Base-by-base conservation (phyloP, 768 basidiomycete genomes). In the Collybia nuda region DNA sequence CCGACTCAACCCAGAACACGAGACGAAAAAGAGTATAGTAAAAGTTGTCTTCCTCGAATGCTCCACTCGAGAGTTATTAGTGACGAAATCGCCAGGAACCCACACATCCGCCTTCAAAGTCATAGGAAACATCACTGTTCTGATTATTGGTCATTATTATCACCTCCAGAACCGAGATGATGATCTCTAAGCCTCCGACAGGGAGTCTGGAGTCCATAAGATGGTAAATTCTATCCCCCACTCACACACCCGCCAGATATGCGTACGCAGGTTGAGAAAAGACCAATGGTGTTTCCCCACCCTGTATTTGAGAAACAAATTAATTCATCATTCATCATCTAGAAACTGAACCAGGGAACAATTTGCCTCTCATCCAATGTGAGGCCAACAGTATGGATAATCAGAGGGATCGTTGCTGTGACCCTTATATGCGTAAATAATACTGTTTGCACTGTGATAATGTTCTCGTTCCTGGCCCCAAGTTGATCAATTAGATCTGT, bases 101-200 rank as follows among this genome's bases (percentile, higher is more conserved):
- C 62, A 60, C 14, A 70, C 72, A 1, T 53, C 62, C 11, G 60
- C 76, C n/a, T 69, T 79, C 28, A 76, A 77, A 50, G 72, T 76
- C 37, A 74, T 76, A 9, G 77, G 76, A 15, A 67, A 74, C 8
- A 61, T 74, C 52, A 60, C 78, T 2, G 72, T 75, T 2, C 64
- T 79, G 0, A 58, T 74, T 5, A 62, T 72, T 5, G 59, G 63
- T 2, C 67, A 66, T 47, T 49, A 44, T 40, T 54, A 52, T 22
- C 52, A 58, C 18, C 39, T 40, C 1, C 23, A 23, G 17, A 48
- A 43, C 1, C 57, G 55, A 1, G 43, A 58, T 5, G 69, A 76
- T 48, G 54, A 56, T 2, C 56, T 80, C 14, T 76, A 67, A 40
- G 59, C 78, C 1, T 77, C 65, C 47, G 64, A 78, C 22, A 79